Conservation (phyloP, 169 alveolate species). For the Eimeria nieschulzi region DNA sequence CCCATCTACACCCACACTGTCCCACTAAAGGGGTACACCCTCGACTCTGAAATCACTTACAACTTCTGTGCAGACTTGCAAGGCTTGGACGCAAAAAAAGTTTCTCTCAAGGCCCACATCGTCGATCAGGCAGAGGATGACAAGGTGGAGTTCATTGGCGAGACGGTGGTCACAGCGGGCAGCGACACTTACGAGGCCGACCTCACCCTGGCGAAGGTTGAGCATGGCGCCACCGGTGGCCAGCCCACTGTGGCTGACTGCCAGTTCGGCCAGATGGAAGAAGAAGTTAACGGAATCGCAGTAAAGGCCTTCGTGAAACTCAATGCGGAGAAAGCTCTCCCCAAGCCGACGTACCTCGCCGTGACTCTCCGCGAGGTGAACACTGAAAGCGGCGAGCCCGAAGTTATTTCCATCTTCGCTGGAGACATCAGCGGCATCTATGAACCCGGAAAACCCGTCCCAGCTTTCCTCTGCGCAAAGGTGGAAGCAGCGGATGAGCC, state of each 20-base stretch:
- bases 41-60: constrained; percentile 38
- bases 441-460: constrained; percentile 45
- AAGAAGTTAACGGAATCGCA: constrained; percentile 43
- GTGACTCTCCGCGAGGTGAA: constrained; percentile 45
- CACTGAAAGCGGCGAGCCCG: constrained; percentile 53
- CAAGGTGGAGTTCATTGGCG: constrained; percentile 60
- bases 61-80: constrained; percentile 48
- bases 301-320: constrained; percentile 44
- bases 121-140: constrained; percentile 19
- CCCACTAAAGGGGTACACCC: constrained; percentile 27
- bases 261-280: constrained; percentile 19
- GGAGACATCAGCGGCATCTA: constrained; percentile 53
- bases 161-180: constrained; percentile 57
- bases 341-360: constrained; percentile 52
- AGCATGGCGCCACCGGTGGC: constrained; percentile 13
- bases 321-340: constrained; percentile 12
- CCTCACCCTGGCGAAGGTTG: constrained; percentile 60
- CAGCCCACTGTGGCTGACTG: constrained; percentile 54
- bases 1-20: constrained; percentile 55
- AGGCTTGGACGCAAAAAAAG: constrained; percentile 17
- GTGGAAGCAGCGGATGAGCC: constrained; percentile 13
- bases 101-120: constrained; percentile 48
- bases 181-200: constrained; percentile 64
- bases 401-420: constrained; percentile 40
- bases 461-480: constrained; percentile 66